A percentile compares a stretch with the other conserved stretches of the same genome.
Conservation (phyloP, 140 eudicot species). For the Bidens hawaiensis region DNA sequence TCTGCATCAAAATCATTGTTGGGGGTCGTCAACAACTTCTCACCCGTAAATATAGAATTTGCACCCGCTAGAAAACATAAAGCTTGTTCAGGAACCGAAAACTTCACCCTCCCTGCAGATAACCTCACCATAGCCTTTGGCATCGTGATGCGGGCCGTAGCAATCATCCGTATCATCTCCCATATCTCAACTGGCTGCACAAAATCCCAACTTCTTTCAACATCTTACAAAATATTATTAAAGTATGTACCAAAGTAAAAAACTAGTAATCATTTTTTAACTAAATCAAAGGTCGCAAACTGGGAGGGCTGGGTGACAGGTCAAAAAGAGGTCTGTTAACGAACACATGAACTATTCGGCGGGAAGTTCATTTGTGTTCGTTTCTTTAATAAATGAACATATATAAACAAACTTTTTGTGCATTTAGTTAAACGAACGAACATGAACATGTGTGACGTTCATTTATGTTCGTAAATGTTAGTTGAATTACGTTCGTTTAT, state of each 20-base stretch:
- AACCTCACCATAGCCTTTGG: conserved; percentile 95
- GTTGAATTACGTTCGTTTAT: no score
- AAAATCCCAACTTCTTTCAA: background rate
- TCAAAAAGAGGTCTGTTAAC: background rate
- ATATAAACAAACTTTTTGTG: no score
- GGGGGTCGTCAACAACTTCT: conserved; percentile 86
- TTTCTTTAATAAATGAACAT: no score
- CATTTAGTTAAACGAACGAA: no score
- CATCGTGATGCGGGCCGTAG: conserved; percentile 89
- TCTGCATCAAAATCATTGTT: conserved; percentile 91
- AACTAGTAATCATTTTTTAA: background rate
- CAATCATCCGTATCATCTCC: conserved; percentile 99
- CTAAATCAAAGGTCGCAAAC: background rate
- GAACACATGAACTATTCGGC: background rate
- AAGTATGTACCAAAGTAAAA: background rate
- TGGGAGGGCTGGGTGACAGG: background rate
- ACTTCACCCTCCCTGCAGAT: conserved; percentile 87
- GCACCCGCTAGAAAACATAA: conserved; percentile 98
- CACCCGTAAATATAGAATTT: conserved; percentile 90
- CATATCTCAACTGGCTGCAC: conserved; percentile 86
- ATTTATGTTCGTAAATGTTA: no score
- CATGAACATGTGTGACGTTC: no score
- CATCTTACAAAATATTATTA: background rate
- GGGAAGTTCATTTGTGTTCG: no score
- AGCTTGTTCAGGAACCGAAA: conserved; percentile 84